A percentile compares a stretch with the other conserved stretches of the same genome.
These are phyloP conservation scores for Tilletia walkeri DNA, from an alignment of 1,284 basidiomycete genomes.

Conservation along the genomic window DNA sequence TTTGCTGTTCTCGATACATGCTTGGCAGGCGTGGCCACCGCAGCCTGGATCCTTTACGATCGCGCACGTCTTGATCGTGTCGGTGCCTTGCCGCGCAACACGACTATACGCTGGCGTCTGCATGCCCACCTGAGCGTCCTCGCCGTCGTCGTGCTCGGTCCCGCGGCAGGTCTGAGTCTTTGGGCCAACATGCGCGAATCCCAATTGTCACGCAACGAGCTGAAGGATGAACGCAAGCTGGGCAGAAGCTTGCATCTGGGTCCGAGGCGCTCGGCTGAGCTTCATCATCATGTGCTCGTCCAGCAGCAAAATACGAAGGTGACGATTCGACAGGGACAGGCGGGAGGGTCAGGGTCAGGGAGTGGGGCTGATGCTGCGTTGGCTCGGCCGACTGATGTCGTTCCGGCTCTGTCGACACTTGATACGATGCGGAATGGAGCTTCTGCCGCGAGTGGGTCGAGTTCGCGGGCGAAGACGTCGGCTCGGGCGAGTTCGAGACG, in stretches of 20 bases:
- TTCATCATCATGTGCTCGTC: neutral
- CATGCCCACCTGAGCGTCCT: neutral
- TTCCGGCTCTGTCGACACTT: neutral
- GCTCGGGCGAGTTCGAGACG: neutral
- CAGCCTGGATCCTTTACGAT: neutral
- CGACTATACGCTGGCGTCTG: neutral
- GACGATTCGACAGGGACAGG: neutral
- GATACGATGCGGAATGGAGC: neutral
- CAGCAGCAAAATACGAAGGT: conserved; percentile 1
- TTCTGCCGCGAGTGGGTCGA: neutral
- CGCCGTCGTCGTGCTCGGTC: neutral
- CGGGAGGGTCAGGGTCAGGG: neutral
- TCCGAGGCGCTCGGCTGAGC: neutral
- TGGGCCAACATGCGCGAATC: neutral
- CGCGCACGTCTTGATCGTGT: neutral
- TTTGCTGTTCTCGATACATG: neutral
- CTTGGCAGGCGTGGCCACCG: neutral
- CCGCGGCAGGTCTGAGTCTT: neutral
- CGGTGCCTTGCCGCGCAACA: neutral
- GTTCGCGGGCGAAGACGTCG: neutral
- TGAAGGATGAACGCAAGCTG: neutral
- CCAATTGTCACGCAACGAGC: neutral
- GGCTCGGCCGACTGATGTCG: neutral
- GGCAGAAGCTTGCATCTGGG: neutral
- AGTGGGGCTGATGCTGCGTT: neutral